Evolutionary conservation across 2,329 filamentous ascomycete species (phyloP).

Genomic region (Colletotrichum musae): DNA sequence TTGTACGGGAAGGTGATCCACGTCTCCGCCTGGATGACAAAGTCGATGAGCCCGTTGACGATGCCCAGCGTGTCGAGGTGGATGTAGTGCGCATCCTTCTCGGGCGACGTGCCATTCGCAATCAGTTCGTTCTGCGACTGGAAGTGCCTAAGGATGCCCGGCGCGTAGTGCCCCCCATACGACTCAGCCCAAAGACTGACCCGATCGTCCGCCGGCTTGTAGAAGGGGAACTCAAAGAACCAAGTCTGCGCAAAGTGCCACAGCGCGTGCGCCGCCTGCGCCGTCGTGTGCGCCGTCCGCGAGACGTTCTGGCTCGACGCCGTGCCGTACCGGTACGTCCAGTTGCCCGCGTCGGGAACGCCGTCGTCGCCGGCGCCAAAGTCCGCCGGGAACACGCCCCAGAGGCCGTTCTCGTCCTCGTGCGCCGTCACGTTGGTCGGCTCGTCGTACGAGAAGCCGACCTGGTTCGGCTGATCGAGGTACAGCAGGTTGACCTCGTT

Average conservation of each 20-base stretch:
- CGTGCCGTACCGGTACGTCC: conserved; percentile 54
- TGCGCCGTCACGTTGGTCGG: conserved; percentile 68
- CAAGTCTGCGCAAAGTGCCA: conserved; percentile 72
- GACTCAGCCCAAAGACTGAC: conserved; percentile 76
- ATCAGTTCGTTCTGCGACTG: conserved; percentile 74
- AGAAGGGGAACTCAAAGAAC: conserved; percentile 71
- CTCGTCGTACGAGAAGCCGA: conserved; percentile 74
- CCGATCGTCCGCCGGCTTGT: conserved; percentile 62
- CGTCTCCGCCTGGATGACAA: conserved; percentile 70
- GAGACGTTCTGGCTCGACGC: conserved; percentile 49
- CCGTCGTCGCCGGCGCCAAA: conserved; percentile 53
- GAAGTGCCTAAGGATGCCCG: conserved; percentile 70
- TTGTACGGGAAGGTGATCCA: conserved; percentile 71
- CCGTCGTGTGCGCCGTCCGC: conserved; percentile 59
- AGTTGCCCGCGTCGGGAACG: conserved; percentile 52
- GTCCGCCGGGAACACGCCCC: conserved; percentile 44
- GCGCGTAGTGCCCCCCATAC: conserved; percentile 55
- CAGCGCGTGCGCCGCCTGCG: conserved; percentile 54
- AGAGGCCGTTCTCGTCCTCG: conserved; percentile 41
- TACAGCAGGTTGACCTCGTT: conserved; percentile 64
- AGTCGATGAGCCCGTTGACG: conserved; percentile 79
- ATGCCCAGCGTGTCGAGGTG: conserved; percentile 77
- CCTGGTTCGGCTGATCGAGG: conserved; percentile 70
- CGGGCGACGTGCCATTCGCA: conserved; percentile 66
- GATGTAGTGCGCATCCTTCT: conserved; percentile 57